Conservation (phyloP, 345 rosid genomes). For the Lepidium sativum region DNA sequence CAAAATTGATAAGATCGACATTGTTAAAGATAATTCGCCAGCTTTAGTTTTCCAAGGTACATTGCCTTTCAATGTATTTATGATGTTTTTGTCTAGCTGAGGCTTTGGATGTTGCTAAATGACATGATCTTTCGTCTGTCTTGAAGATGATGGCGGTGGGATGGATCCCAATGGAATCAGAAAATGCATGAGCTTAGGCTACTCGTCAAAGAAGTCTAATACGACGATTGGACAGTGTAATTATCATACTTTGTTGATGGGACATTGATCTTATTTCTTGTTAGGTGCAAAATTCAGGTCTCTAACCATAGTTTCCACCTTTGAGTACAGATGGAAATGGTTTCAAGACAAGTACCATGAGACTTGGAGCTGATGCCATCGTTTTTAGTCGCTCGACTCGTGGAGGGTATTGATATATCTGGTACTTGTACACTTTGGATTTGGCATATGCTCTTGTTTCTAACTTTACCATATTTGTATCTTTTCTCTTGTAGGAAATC, state of each 20-base stretch:
- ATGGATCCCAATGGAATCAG: conserved; percentile 77
- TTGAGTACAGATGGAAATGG: conserved; percentile 81
- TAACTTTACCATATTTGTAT: neutral
- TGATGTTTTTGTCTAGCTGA: neutral
- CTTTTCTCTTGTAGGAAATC: conserved; percentile 45
- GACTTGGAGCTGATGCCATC: conserved; percentile 89
- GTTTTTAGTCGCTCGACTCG: conserved; percentile 61
- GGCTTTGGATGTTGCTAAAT: neutral
- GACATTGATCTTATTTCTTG: conserved; percentile 7
- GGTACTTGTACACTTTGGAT: neutral
- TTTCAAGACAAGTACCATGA: conserved; percentile 96
- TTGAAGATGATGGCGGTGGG: conserved; percentile 91
- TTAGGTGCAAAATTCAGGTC: neutral
- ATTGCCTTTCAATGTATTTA: neutral
- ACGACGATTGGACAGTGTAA: conserved; percentile 92
- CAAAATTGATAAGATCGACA: conserved; percentile 70
- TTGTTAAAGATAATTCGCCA: conserved; percentile 69
- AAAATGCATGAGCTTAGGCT: conserved; percentile 97
- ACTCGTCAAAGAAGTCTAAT: conserved; percentile 85
- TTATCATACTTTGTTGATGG: neutral
- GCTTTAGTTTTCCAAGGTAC: conserved; percentile 77
- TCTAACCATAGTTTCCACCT: neutral
- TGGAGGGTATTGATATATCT: conserved; percentile 39
- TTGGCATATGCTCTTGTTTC: neutral
- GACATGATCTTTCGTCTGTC: neutral